Conservation (phyloP, 768 basidiomycete genomes). For the Phylloporus sp. region DNA sequence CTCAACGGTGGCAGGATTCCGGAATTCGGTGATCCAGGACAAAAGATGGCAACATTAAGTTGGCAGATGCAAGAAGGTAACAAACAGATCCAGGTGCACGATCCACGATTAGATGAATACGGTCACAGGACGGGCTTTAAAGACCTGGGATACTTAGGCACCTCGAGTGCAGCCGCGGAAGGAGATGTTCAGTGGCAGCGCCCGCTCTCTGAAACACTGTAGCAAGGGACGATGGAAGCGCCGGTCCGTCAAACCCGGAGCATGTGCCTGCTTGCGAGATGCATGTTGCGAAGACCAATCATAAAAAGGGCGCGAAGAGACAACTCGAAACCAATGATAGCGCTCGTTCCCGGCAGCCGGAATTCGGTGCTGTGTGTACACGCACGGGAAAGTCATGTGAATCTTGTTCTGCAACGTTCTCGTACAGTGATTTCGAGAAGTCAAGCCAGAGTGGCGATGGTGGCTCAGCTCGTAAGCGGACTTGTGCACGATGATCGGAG, state of each 20-base stretch:
- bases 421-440: conserved; percentile 9
- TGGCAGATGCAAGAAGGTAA: background rate
- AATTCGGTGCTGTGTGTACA: background rate
- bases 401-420: background rate
- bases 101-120: background rate
- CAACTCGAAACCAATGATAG: background rate
- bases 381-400: conserved; percentile 6
- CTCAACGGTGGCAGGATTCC: background rate
- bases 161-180: background rate
- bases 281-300: background rate
- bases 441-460: conserved; percentile 8
- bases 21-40: background rate
- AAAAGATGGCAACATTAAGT: background rate
- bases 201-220: background rate
- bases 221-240: conserved; percentile 2
- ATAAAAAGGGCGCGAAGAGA: background rate
- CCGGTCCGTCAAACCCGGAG: conserved; percentile 12
- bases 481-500: conserved; percentile 17
- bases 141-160: conserved; percentile 7
- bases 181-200: background rate
- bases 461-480: conserved; percentile 16
- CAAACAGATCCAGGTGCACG: background rate
- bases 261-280: background rate
- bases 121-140: background rate
- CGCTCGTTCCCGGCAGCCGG: background rate